Percentiles rank a stretch among this genome's conserved stretches.
phyloP scores from a whole-genome alignment of 2,329 filamentous ascomycete species.

The Tolypocladium ophioglossoides region DNA sequence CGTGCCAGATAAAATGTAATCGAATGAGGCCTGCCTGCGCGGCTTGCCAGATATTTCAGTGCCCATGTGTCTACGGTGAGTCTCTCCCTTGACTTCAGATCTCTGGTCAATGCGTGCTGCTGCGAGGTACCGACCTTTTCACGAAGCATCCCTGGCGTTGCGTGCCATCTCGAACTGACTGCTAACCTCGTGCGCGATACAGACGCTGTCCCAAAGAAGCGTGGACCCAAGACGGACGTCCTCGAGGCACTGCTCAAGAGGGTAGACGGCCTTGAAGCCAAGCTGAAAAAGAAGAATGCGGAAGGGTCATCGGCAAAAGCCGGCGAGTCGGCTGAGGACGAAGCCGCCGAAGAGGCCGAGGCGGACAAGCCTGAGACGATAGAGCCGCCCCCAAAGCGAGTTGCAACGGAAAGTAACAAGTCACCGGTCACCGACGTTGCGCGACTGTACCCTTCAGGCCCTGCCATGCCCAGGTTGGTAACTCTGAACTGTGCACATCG shows the following conservation, averaged over 20 bases:
- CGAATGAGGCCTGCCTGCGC: constrained; percentile 75
- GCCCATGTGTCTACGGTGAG: constrained; percentile 78
- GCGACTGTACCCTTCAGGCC: too few relatives aligned
- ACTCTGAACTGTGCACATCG: not conserved
- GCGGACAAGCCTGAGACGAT: constrained; percentile 4
- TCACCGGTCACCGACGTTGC: constrained; percentile 5
- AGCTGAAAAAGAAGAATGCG: constrained; percentile 58
- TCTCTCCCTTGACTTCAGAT: constrained; percentile 6
- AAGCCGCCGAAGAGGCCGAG: not conserved
- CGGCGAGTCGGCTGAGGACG: not conserved
- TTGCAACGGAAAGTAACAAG: constrained; percentile 23
- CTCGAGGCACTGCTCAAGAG: constrained; percentile 75
- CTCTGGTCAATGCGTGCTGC: not conserved
- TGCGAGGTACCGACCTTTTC: not conserved
- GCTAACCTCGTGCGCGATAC: constrained; percentile 1
- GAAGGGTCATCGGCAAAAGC: constrained; percentile 9
- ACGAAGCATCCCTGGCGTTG: too few relatives aligned
- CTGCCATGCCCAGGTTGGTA: not conserved
- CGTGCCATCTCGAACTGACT: not conserved
- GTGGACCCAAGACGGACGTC: constrained; percentile 83
- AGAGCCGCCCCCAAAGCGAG: constrained; percentile 30
- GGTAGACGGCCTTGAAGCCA: constrained; percentile 75
- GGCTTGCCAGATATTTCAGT: constrained; percentile 82
- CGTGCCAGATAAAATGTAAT: constrained; percentile 77
- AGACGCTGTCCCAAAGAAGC: constrained; percentile 85